phyloP scores from a whole-genome alignment of 2,329 filamentous ascomycete genomes.

The Aspergillus sp. region DNA sequence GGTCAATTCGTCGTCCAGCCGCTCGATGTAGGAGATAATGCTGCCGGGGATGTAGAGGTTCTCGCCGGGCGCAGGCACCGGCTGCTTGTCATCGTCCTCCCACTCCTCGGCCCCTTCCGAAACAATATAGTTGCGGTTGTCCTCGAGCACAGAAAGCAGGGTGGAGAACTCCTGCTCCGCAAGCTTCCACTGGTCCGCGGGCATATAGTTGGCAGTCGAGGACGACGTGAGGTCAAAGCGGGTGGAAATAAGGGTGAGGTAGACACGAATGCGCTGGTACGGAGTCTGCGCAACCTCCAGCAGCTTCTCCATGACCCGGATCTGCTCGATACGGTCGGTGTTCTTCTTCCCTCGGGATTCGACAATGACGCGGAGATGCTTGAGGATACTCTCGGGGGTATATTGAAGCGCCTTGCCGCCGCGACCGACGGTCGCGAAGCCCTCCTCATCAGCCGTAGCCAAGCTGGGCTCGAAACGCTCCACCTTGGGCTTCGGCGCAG shows the following conservation, averaged over 20 bases:
- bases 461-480: conserved; percentile 39
- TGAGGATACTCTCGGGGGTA: conserved; percentile 95
- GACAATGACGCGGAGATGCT: conserved; percentile 85
- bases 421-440: conserved; percentile 80
- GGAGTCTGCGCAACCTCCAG: conserved; percentile 79
- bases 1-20: conserved; percentile 92
- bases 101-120: conserved; percentile 91
- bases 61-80: conserved; percentile 61
- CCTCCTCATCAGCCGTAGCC: conserved; percentile 55
- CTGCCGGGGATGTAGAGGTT: conserved; percentile 88
- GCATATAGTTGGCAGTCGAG: conserved; percentile 66
- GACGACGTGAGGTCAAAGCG: conserved; percentile 87
- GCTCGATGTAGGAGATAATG: conserved; percentile 86
- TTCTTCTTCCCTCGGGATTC: conserved; percentile 99
- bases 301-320: conserved; percentile 94
- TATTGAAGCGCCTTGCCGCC: conserved; percentile 84
- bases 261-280: conserved; percentile 88
- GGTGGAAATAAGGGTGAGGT: conserved; percentile 83
- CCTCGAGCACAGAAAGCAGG: conserved; percentile 69
- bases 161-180: conserved; percentile 77
- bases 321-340: conserved; percentile 89
- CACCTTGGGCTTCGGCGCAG: conserved; percentile 32
- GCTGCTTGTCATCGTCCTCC: conserved; percentile 96
- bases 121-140: conserved; percentile 71
- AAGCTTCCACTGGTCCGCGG: conserved; percentile 91